Evolutionary conservation across 148 eudicot species (phyloP).

Genomic region (Chenopodium berlandieri): DNA sequence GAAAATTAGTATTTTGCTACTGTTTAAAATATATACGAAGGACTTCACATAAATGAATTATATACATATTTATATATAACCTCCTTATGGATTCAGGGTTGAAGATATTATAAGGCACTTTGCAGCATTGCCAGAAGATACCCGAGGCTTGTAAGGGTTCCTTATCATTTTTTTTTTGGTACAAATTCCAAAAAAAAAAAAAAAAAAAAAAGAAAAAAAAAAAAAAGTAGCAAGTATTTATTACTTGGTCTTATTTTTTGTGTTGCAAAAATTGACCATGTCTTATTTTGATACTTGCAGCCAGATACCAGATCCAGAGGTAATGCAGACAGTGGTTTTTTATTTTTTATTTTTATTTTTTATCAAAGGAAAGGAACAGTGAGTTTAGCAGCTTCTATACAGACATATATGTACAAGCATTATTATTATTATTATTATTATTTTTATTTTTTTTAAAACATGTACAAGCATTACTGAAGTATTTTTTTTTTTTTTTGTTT

Average conservation of each 20-base stretch:
- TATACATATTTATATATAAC: too few species aligned
- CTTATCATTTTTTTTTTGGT: not conserved
- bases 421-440: too few species aligned
- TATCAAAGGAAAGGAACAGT: not conserved
- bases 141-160: slow-evolving; percentile 23
- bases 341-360: too few species aligned
- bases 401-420: too few species aligned
- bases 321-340: not conserved
- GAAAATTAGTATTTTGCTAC: too few species aligned
- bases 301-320: slow-evolving; percentile 28
- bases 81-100: slow-evolving; percentile 19
- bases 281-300: slow-evolving; percentile 19
- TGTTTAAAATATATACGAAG: too few species aligned
- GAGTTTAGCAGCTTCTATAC: not conserved
- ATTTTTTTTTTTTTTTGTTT: too few species aligned
- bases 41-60: too few species aligned
- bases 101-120: slow-evolving; percentile 30
- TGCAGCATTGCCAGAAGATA: slow-evolving; percentile 15
- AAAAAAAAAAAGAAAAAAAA: not conserved
- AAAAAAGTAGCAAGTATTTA: not conserved
- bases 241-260: not conserved
- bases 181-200: too few species aligned
- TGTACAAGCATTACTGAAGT: too few species aligned
- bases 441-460: too few species aligned
- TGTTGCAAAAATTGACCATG: not conserved